A percentile compares a stretch with the other conserved stretches of the same genome.
These are phyloP conservation scores for Wickerhamiella kurtzmanii DNA, from an alignment of 805 yeast species.

Conservation along the genomic window DNA sequence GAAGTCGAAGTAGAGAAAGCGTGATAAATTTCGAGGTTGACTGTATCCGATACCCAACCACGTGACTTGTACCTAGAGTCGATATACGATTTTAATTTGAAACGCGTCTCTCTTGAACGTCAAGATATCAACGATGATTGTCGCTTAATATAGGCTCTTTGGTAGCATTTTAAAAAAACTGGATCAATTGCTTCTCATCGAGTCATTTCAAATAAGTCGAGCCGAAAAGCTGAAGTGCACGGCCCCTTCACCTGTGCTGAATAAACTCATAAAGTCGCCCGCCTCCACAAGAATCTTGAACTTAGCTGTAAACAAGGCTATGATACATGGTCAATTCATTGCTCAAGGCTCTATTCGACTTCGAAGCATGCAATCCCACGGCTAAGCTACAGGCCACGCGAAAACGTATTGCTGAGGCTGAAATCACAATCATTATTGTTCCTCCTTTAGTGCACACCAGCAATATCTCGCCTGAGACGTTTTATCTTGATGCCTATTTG, in stretches of 20 bases:
- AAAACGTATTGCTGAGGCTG: slow-evolving; percentile 4
- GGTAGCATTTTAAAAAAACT: too few species aligned
- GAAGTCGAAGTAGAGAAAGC: too few species aligned
- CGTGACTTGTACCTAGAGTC: background rate
- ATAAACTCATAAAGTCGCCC: too few species aligned
- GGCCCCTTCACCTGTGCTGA: background rate
- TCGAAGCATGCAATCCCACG: slow-evolving; percentile 11
- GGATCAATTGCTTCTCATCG: too few species aligned
- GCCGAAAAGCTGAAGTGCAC: too few species aligned
- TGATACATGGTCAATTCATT: slow-evolving; percentile 13
- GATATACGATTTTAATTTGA: too few species aligned
- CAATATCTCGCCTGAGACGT: slow-evolving; percentile 6
- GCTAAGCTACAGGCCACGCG: slow-evolving; percentile 5
- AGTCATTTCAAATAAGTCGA: too few species aligned
- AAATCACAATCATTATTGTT: slow-evolving; percentile 9
- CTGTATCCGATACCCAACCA: too few species aligned
- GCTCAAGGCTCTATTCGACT: slow-evolving; percentile 17
- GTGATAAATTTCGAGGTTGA: too few species aligned
- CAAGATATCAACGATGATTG: too few species aligned
- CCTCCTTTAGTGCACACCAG: slow-evolving; percentile 10
- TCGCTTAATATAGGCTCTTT: too few species aligned
- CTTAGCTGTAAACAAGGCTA: background rate
- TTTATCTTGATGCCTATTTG: slow-evolving; percentile 14
- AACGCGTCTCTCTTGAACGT: too few species aligned
- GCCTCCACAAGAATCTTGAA: background rate